A percentile compares a stretch with the other conserved stretches of the same genome.
These are phyloP conservation scores for Nevesoporus exiguus DNA, from an alignment of 768 basidiomycete genomes.

Conservation along the genomic window DNA sequence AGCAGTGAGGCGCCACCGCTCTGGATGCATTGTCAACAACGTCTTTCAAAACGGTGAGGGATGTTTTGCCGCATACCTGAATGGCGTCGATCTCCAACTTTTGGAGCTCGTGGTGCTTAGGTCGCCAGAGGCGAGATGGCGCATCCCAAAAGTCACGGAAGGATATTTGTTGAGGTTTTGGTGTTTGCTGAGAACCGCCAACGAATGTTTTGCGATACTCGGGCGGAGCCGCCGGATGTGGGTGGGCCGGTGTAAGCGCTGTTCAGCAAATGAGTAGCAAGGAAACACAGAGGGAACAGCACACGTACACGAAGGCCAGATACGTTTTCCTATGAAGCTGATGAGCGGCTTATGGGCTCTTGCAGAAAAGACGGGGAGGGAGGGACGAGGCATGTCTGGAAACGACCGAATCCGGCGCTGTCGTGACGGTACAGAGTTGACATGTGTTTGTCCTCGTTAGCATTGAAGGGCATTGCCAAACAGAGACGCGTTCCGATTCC, in stretches of 20 bases:
- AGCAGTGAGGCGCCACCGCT: conserved; percentile 65
- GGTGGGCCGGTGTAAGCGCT: conserved; percentile 40
- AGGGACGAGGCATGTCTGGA: conserved; percentile 30
- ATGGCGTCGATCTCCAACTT: conserved; percentile 65
- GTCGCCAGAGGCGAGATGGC: conserved; percentile 56
- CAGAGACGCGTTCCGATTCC: conserved; percentile 9
- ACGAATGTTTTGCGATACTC: conserved; percentile 52
- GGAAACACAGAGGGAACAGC: neutral
- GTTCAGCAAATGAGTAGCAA: conserved; percentile 19
- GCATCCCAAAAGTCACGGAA: conserved; percentile 65
- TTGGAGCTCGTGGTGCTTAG: conserved; percentile 45
- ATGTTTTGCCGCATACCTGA: conserved; percentile 44
- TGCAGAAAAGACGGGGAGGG: conserved; percentile 36
- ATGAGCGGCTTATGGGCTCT: conserved; percentile 59
- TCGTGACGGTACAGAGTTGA: neutral
- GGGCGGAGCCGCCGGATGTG: conserved; percentile 67
- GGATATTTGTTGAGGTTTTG: conserved; percentile 13
- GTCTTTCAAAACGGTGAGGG: neutral
- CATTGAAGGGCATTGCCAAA: conserved; percentile 18
- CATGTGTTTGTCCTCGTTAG: conserved; percentile 21
- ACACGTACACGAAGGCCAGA: conserved; percentile 44
- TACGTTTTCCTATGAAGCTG: conserved; percentile 57
- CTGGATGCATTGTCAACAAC: conserved; percentile 24
- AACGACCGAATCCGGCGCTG: conserved; percentile 5
- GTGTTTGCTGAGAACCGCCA: conserved; percentile 29